Percentiles rank a stretch among this genome's conserved stretches.
Evolutionary conservation across 1,284 basidiomycete species (phyloP).

Genomic region (Marasmius sp.): DNA sequence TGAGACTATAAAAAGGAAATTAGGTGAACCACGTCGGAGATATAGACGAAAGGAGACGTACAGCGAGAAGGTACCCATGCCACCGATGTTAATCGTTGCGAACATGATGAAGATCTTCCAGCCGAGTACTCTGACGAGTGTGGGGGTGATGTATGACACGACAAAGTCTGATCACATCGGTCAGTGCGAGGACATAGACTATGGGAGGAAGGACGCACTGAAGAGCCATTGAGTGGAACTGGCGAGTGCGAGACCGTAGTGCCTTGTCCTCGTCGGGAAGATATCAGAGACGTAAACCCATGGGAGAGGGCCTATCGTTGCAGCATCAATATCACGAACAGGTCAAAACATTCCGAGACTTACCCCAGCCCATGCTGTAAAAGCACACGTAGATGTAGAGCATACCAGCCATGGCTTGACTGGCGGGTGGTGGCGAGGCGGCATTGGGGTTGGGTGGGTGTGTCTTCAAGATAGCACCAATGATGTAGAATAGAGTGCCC

Average conservation of each 20-base stretch:
- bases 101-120: slow-evolving; percentile 64
- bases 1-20: slow-evolving; percentile 36
- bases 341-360: slow-evolving; percentile 9
- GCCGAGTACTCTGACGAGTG: slow-evolving; percentile 49
- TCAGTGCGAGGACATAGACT: not conserved
- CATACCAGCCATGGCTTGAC: slow-evolving; percentile 62
- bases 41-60: slow-evolving; percentile 12
- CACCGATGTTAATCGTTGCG: slow-evolving; percentile 49
- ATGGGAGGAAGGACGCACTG: slow-evolving; percentile 39
- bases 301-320: slow-evolving; percentile 26
- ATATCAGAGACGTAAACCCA: slow-evolving; percentile 72
- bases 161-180: slow-evolving; percentile 50
- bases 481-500: slow-evolving; percentile 67
- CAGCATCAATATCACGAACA: not conserved
- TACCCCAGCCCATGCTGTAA: slow-evolving; percentile 57
- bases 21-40: not conserved
- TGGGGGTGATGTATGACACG: slow-evolving; percentile 60
- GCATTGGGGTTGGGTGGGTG: slow-evolving; percentile 40
- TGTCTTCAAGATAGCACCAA: slow-evolving; percentile 64
- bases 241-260: slow-evolving; percentile 62
- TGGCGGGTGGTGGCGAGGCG: slow-evolving; percentile 38
- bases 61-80: slow-evolving; percentile 36
- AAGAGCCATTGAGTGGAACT: slow-evolving; percentile 66
- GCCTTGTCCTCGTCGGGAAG: slow-evolving; percentile 69
- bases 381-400: slow-evolving; percentile 62